phyloP scores from a whole-genome alignment of 208 protist genomes.

The Acanthamoeba lenticulata region DNA sequence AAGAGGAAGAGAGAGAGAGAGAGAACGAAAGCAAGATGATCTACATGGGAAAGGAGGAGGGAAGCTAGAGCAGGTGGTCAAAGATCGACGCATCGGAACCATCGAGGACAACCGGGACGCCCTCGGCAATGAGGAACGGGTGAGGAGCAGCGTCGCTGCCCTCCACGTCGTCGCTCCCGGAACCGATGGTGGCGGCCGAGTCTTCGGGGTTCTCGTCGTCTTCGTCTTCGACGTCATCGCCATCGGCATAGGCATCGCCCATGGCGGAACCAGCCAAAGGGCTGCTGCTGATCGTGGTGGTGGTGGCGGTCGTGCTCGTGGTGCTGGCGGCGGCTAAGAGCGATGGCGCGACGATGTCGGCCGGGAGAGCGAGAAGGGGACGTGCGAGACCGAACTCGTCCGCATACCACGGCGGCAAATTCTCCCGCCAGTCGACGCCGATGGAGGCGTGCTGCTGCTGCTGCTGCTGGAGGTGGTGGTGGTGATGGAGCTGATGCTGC shows the following conservation, averaged over 20 bases:
- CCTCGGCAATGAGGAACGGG: no score
- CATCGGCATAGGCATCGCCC: background rate
- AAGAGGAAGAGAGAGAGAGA: background rate
- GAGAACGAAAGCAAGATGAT: background rate
- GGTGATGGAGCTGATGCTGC: no score
- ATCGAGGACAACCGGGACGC: background rate
- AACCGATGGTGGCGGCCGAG: background rate
- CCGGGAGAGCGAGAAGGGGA: background rate
- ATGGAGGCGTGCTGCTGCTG: background rate
- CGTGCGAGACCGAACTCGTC: background rate
- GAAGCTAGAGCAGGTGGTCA: background rate
- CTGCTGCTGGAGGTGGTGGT: no score
- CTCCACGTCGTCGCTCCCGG: background rate
- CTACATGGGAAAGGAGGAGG: background rate
- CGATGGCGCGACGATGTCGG: background rate
- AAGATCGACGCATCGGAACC: background rate
- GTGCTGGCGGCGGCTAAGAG: background rate
- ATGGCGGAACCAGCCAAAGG: background rate
- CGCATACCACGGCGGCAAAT: constrained; percentile 25
- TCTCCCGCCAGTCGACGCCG: background rate
- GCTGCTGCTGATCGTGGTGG: background rate
- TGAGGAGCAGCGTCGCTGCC: no score
- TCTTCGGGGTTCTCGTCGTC: no score
- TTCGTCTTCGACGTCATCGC: no score
- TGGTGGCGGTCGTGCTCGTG: background rate